Base-by-base conservation (phyloP, 83 land plant genomes). In the Thuja plicata region DNA sequence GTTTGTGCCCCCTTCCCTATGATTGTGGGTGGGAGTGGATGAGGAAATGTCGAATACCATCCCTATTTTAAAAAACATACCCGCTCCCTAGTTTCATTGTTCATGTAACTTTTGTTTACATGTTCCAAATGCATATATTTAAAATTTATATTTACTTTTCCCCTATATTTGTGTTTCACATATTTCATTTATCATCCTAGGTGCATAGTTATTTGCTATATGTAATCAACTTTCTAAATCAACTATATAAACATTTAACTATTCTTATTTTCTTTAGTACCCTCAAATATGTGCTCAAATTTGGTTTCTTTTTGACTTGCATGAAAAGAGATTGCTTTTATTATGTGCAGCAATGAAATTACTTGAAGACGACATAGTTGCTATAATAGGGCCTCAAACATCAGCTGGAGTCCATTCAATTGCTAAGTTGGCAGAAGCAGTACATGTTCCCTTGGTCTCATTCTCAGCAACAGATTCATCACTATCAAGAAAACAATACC, bases 401-500 rank as follows among this genome's bases (percentile, higher is more conserved):
- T 94, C 95, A 1, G 88, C 30, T 41, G 94, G 90, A 38, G 88
- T 94, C 19, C 94, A 89, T 79, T 90, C 91, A 40, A 90, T 93
- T 34, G 87, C 95, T 60, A 90, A 90, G 85, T 88, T 94, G 87
- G 92, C 92, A 24, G 89, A 92, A 77, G 90, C 88, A 38, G 88
- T 94, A 19, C 89, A 86, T 21, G 91, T 94, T 41, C 95, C 95
- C 10, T 71, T 93, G 46, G 90, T 94, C 27, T 91, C 95, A 21
- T 97, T 93, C 91, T 95, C 95, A 45, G 98, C 97, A 32, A 96
- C 97, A 30, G 97, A 96, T 89, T 97, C 99, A 4, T 89, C 96
- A 60, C 95, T 97, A 1, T 88, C 93, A 66, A 86, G 96, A 34
- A 91, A 90, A 35, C 94, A 95, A 82, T 94, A 90, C 62, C 94